A percentile compares a stretch with the other conserved stretches of the same genome.
phyloP scores from a whole-genome alignment of 176 grass and related monocot genomes.

The Triticum turgidum region DNA sequence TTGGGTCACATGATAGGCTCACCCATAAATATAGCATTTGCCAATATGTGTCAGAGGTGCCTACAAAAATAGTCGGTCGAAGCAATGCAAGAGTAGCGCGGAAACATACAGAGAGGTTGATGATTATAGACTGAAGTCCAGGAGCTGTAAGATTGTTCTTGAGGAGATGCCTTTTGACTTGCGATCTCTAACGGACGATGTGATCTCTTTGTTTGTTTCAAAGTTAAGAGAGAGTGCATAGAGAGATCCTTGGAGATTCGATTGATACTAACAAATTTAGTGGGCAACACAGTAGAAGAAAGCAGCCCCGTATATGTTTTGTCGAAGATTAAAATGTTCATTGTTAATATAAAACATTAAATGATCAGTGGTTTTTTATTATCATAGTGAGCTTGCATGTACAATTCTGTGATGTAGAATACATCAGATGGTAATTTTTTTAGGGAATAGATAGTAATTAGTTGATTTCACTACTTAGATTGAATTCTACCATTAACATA shows the following conservation, averaged over 20 bases:
- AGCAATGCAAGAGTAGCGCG: background rate
- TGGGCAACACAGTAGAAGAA: constrained; percentile 89
- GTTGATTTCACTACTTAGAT: too few relatives aligned
- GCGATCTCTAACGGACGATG: constrained; percentile 66
- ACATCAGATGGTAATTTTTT: too few relatives aligned
- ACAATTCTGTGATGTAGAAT: too few relatives aligned
- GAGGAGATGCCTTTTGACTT: constrained; percentile 81
- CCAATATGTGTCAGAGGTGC: background rate
- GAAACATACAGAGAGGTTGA: background rate
- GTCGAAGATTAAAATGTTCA: too few relatives aligned
- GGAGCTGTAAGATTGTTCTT: constrained; percentile 87
- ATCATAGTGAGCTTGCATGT: too few relatives aligned
- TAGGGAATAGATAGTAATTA: too few relatives aligned
- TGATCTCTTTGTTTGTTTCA: constrained; percentile 90
- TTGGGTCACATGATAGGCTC: background rate
- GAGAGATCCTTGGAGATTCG: constrained; percentile 89
- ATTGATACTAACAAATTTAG: constrained; percentile 90
- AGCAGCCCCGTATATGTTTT: background rate
- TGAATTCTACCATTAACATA: too few relatives aligned
- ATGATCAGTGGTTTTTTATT: too few relatives aligned
- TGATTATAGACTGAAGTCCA: constrained; percentile 49
- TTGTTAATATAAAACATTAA: too few relatives aligned
- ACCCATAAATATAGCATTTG: background rate
- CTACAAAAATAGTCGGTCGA: background rate
- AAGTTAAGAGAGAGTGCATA: constrained; percentile 84